These are phyloP conservation scores for Trichophyton mentagrophytes DNA, from an alignment of 2,329 filamentous ascomycete genomes.

Conservation along the genomic window DNA sequence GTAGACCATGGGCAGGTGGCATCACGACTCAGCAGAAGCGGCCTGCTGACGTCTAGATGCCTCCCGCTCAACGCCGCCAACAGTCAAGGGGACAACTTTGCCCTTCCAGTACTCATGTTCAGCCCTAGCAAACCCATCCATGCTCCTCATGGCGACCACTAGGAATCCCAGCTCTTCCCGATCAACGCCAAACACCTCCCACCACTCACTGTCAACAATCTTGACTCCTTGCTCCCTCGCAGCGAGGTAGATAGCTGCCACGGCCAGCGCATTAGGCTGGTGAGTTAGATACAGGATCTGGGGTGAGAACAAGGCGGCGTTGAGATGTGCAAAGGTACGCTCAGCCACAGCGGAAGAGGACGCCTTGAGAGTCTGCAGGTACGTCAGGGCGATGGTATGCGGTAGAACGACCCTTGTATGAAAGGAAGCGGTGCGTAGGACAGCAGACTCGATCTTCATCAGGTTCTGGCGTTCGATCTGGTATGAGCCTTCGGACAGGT, in stretches of 20 bases:
- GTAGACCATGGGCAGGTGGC: not conserved
- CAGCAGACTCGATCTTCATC: slow-evolving; percentile 60
- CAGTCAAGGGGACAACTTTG: slow-evolving; percentile 44
- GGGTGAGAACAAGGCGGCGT: slow-evolving; percentile 70
- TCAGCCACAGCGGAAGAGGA: slow-evolving; percentile 46
- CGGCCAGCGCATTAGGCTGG: slow-evolving; percentile 73
- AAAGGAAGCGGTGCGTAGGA: slow-evolving; percentile 66
- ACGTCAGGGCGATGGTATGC: slow-evolving; percentile 76
- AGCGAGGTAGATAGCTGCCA: slow-evolving; percentile 81
- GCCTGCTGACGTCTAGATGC: slow-evolving; percentile 32
- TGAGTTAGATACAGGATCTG: slow-evolving; percentile 86
- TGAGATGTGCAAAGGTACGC: slow-evolving; percentile 65
- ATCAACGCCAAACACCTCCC: slow-evolving; percentile 96
- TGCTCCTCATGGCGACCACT: slow-evolving; percentile 70
- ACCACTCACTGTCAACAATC: slow-evolving; percentile 79
- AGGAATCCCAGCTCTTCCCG: slow-evolving; percentile 88
- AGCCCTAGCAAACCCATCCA: slow-evolving; percentile 54
- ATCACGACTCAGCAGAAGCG: not conserved
- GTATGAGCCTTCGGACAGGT: slow-evolving; percentile 62
- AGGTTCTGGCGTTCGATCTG: slow-evolving; percentile 51
- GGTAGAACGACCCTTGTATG: slow-evolving; percentile 75
- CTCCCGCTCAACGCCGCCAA: slow-evolving; percentile 47
- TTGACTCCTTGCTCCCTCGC: slow-evolving; percentile 63
- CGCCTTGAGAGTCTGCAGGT: slow-evolving; percentile 77
- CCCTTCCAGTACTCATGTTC: slow-evolving; percentile 47